Base-by-base conservation (phyloP, 2,329 filamentous ascomycete genomes). In the Bipolaris zeicola region DNA sequence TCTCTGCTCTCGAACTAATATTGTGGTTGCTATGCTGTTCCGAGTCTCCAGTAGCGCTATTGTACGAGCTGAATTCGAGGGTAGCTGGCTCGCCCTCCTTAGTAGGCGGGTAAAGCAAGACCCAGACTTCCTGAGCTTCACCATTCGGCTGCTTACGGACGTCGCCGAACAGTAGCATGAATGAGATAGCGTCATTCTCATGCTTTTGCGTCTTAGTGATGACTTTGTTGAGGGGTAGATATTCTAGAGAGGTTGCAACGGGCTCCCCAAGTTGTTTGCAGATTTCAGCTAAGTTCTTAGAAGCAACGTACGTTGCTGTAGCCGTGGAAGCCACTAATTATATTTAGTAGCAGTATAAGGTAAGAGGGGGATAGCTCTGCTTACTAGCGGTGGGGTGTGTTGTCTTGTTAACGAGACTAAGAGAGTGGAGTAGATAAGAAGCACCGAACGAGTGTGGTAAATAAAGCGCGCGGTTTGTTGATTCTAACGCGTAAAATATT, bases 91-190 rank as follows among this genome's bases (percentile, higher is more conserved):
- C 18, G 6, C n/a, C 18, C 3, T 33, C 11, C n/a, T 31, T 16
- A 1, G n/a, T 13, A 0, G 48, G 48, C 13, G 53, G 53, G 33
- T 31, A 52, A 1, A 56, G 18, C 0, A 51, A 10, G 1, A 52
- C 11, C 48, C 53, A 56, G 10, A 56, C 22, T 5, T n/a, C 1
- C 5, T 37, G 41, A 5, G 8, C 1, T 3, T 16, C 36, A 1
- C 31, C 31, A 5, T 14, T 22, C 2, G 2, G 5, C 1, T 37
- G 11, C 1, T 52, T 41, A 4, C 11, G 8, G 1, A 44, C 36
- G 1, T 36, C n/a, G 6, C 53, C 53, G 5, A 56, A 51, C 0
- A 42, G 7, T 3, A 56, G 7, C 22, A 46, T 46, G 20, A 56
- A 56, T 1, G 53, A 33, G 1, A 56, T 33, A 3, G 28, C 43